These are phyloP conservation scores for Pythium phragmiticola DNA, from an alignment of 352 stramenopile genomes.

Conservation along the genomic window DNA sequence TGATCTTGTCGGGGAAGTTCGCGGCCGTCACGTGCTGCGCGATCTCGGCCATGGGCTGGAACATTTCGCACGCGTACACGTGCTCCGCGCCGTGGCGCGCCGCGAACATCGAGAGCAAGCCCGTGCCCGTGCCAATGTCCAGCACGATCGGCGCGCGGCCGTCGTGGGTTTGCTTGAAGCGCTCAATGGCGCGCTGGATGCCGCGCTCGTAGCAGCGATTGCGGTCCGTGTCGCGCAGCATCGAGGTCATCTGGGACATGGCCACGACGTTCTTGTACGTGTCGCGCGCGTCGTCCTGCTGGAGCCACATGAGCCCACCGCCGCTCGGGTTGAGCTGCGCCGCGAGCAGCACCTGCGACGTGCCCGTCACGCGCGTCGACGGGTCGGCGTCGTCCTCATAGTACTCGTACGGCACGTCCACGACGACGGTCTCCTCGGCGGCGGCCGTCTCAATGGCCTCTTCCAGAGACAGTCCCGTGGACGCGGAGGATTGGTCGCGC, in stretches of 20 bases:
- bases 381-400: conserved; percentile 64
- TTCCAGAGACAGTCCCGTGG: conserved; percentile 56
- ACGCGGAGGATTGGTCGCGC: conserved; percentile 12
- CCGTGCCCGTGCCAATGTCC: conserved; percentile 83
- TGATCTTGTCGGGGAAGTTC: conserved; percentile 75
- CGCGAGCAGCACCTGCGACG: conserved; percentile 65
- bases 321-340: conserved; percentile 72
- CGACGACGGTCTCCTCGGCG: conserved; percentile 78
- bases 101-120: conserved; percentile 88
- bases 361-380: conserved; percentile 50
- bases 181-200: conserved; percentile 59
- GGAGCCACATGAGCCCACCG: conserved; percentile 80
- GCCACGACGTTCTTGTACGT: conserved; percentile 81
- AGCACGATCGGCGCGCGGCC: conserved; percentile 61
- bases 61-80: conserved; percentile 94
- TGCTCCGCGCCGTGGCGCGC: conserved; percentile 79
- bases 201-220: conserved; percentile 78
- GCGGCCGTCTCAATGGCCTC: conserved; percentile 75
- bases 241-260: conserved; percentile 89
- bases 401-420: conserved; percentile 81
- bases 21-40: conserved; percentile 62
- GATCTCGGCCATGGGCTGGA: conserved; percentile 80
- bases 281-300: conserved; percentile 54
- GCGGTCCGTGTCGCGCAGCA: conserved; percentile 76
- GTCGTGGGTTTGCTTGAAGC: conserved; percentile 40